phyloP scores from a whole-genome alignment of 768 basidiomycete genomes.

The Mycena alexandri region DNA sequence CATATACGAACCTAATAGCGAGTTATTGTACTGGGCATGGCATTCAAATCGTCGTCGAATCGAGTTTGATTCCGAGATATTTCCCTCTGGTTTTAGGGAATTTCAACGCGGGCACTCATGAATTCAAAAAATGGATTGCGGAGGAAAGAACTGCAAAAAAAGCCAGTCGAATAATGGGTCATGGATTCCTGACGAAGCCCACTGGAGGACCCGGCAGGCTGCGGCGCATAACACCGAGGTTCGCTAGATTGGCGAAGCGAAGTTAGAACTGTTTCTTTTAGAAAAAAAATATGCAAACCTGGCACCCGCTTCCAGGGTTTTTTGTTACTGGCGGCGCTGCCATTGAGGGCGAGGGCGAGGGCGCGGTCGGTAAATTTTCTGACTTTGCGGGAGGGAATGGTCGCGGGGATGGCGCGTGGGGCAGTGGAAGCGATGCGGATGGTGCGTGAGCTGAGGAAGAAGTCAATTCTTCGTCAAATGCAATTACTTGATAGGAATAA shows the following conservation, averaged over 20 bases:
- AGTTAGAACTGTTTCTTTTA: neutral
- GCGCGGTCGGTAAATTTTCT: constrained; percentile 66
- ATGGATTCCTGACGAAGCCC: constrained; percentile 59
- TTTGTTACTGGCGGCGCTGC: constrained; percentile 49
- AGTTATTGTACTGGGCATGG: too few relatives aligned
- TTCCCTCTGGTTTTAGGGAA: too few relatives aligned
- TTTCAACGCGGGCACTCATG: too few relatives aligned
- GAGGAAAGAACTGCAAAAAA: too few relatives aligned
- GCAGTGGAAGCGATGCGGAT: constrained; percentile 55
- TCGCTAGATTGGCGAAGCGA: constrained; percentile 50
- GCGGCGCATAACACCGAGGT: constrained; percentile 66
- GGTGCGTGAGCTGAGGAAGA: constrained; percentile 59
- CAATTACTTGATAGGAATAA: neutral
- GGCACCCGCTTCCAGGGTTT: constrained; percentile 71
- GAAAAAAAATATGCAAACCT: constrained; percentile 53
- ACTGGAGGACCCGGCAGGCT: constrained; percentile 62
- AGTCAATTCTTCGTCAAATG: constrained; percentile 8
- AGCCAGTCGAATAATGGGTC: too few relatives aligned
- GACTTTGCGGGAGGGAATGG: constrained; percentile 62
- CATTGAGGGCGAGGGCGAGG: constrained; percentile 64
- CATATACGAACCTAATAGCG: too few relatives aligned
- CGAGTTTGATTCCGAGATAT: too few relatives aligned
- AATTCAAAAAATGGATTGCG: too few relatives aligned
- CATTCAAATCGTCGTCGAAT: too few relatives aligned
- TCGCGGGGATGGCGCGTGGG: constrained; percentile 51